phyloP scores from a whole-genome alignment of 495 filamentous ascomycete species.

The Cercophora samala region DNA sequence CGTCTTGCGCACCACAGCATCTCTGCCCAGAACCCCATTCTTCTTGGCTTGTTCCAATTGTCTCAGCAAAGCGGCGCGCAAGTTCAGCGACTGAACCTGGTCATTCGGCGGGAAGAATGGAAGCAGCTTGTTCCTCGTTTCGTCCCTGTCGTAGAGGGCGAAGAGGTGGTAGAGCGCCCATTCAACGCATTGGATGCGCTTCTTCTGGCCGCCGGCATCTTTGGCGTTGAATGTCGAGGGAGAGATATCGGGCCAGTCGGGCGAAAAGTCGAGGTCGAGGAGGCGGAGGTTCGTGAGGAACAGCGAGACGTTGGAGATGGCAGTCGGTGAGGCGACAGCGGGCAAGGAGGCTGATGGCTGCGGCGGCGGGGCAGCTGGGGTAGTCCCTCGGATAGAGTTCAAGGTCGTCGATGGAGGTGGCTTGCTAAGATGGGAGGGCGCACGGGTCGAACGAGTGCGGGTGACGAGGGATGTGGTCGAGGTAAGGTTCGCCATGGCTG shows the following conservation, averaged over 20 bases:
- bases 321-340: constrained; percentile 16
- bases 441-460: constrained; percentile 27
- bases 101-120: constrained; percentile 87
- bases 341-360: constrained; percentile 11
- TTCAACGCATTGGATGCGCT: constrained; percentile 72
- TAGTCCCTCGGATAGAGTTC: constrained; percentile 15
- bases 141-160: constrained; percentile 71
- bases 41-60: constrained; percentile 78
- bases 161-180: constrained; percentile 84
- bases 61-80: constrained; percentile 79
- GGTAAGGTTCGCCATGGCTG: constrained; percentile 29
- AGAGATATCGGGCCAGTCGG: constrained; percentile 75
- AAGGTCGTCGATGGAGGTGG: constrained; percentile 9
- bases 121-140: constrained; percentile 74
- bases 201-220: constrained; percentile 70
- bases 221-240: constrained; percentile 61
- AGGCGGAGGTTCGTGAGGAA: constrained; percentile 79
- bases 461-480: constrained; percentile 21
- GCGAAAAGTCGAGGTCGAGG: constrained; percentile 67
- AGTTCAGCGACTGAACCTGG: constrained; percentile 81
- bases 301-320: constrained; percentile 44
- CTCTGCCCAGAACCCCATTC: constrained; percentile 73
- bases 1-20: constrained; percentile 74
- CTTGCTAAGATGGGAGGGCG: constrained; percentile 24
- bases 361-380: constrained; percentile 10